Base-by-base conservation (phyloP, 2,329 filamentous ascomycete species). In the Nothomitra cinnamomea region DNA sequence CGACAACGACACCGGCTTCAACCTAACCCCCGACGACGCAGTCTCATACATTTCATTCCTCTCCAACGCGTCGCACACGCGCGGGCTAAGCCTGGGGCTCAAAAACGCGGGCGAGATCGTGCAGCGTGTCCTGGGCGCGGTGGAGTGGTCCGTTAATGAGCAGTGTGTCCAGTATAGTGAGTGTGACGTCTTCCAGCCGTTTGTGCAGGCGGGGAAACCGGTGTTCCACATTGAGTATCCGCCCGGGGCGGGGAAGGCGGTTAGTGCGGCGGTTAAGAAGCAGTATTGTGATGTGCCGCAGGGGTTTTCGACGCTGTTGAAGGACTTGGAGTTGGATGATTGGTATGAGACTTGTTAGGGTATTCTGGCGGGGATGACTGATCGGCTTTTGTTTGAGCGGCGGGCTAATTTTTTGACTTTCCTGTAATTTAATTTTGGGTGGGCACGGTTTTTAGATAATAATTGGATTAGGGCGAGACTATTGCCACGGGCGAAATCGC, bases 201-300 rank as follows among this genome's bases (percentile, higher is more conserved):
- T 85, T 60, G 73, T 81, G 54, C 60, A 72, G 8, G 74, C 73
- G 4, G 70, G 71, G 32, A 85, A 85, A 64, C 81, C 82, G 1
- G 82, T 86, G 32, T 85, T 85, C 63, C 77, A 85, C 62, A 83
- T 86, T 57, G 83, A 86, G 67, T 86, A 86, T 60, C 42, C 42
- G 42, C 24, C 42, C 3, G 42, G 24, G 8, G 3, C 42, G n/a
- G n/a, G n/a, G 42, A 7, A 8, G 19, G 19, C 42, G 19, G 42
- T 24, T 8, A 13, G 24, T 12, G 19, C 42, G 19, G 42, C 19
- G 19, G n/a, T 10, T 8, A 24, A 12, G 42, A 12, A 21, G 3
- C 60, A 63, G 5, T 70, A 72, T 21, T 83, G 79, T 61, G 65
- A 62, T 2, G 72, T 69, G 1, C 70, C 71, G 0, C 61, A 68